Conservation (phyloP, 768 basidiomycete genomes). For the Termitomyces sp. region DNA sequence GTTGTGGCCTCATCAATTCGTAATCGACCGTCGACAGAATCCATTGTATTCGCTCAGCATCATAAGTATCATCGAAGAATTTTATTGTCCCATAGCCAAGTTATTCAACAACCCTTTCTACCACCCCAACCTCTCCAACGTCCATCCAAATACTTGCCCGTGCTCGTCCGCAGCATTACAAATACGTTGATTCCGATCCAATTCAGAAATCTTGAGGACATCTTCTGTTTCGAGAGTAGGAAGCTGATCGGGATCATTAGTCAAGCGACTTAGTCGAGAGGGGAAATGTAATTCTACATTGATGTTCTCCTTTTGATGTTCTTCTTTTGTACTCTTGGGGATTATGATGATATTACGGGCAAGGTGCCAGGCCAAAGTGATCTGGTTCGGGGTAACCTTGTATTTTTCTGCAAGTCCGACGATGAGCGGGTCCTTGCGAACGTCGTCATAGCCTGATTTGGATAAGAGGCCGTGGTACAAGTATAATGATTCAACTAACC, state of each 20-base stretch:
- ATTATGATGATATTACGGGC: slow-evolving; percentile 37
- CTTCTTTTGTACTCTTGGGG: slow-evolving; percentile 41
- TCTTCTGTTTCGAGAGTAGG: slow-evolving; percentile 34
- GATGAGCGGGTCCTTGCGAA: slow-evolving; percentile 42
- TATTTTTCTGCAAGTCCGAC: slow-evolving; percentile 41
- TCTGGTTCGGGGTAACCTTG: slow-evolving; percentile 37
- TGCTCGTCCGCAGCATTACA: slow-evolving; percentile 33
- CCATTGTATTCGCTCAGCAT: no score
- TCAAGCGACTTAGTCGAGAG: not conserved
- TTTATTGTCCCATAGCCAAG: not conserved
- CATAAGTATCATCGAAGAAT: no score
- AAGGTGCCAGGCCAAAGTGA: slow-evolving; percentile 49
- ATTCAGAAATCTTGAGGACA: slow-evolving; percentile 33
- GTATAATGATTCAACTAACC: slow-evolving; percentile 19
- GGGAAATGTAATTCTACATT: slow-evolving; percentile 24
- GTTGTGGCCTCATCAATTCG: no score
- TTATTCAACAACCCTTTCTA: not conserved
- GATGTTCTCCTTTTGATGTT: slow-evolving; percentile 46
- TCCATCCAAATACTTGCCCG: slow-evolving; percentile 33
- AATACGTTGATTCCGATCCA: slow-evolving; percentile 36
- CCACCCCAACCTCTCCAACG: slow-evolving; percentile 34
- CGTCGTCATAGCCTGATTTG: slow-evolving; percentile 31
- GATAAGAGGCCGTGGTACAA: not conserved
- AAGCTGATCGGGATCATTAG: slow-evolving; percentile 20
- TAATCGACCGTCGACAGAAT: no score